A percentile compares a stretch with the other conserved stretches of the same genome.
Evolutionary conservation across 192 early-diverging fungal genomes (phyloP).

Genomic region (Coemansia sp.): DNA sequence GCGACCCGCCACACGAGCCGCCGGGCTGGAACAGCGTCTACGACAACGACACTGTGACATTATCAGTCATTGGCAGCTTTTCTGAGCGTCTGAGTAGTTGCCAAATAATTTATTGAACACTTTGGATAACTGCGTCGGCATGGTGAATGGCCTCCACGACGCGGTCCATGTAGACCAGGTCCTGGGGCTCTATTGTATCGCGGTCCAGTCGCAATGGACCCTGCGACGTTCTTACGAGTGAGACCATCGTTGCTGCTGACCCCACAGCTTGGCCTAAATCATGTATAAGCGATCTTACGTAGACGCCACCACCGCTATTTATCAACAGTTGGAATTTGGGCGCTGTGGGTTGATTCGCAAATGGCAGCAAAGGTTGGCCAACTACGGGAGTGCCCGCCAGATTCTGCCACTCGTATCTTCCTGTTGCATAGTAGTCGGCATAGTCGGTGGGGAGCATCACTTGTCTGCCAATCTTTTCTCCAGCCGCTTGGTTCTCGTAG

Average conservation of each 20-base stretch:
- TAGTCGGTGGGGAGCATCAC: conserved; percentile 19
- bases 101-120: background rate
- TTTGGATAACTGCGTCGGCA: conserved; percentile 5
- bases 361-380: conserved; percentile 24
- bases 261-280: conserved; percentile 64
- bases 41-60: conserved; percentile 53
- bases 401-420: conserved; percentile 19
- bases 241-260: conserved; percentile 64
- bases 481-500: conserved; percentile 8
- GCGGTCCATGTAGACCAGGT: conserved; percentile 36
- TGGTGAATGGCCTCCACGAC: conserved; percentile 33
- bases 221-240: conserved; percentile 63
- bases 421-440: conserved; percentile 23
- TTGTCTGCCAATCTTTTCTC: conserved; percentile 3
- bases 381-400: background rate
- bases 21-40: conserved; percentile 72
- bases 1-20: conserved; percentile 64
- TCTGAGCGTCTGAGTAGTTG: background rate
- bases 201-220: conserved; percentile 57
- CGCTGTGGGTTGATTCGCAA: conserved; percentile 29
- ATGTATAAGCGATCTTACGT: conserved; percentile 72
- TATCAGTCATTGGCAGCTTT: conserved; percentile 22
- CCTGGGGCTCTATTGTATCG: conserved; percentile 47
- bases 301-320: conserved; percentile 69
- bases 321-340: conserved; percentile 63